Percentiles rank a stretch among this genome's conserved stretches.
These are phyloP conservation scores for Davidsoniella virescens DNA, from an alignment of 2,329 filamentous ascomycete species.

Conservation along the genomic window DNA sequence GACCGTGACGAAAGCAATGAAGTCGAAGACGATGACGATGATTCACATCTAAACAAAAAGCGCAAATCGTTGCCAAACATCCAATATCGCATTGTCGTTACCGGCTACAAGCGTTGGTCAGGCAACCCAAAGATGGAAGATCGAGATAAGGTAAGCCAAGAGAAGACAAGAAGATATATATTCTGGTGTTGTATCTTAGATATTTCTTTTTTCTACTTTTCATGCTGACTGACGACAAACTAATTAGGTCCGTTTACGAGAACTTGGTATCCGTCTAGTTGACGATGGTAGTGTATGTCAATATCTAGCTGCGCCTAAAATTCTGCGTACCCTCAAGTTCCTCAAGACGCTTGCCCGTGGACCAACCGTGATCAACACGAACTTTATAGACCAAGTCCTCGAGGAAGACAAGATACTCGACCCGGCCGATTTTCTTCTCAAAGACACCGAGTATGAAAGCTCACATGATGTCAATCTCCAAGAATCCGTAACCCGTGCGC, in stretches of 20 bases:
- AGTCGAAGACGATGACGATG: constrained; percentile 36
- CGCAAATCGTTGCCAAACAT: constrained; percentile 35
- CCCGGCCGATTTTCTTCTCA: constrained; percentile 48
- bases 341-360: constrained; percentile 71
- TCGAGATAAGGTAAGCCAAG: constrained; percentile 52
- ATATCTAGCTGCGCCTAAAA: constrained; percentile 70
- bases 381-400: constrained; percentile 65
- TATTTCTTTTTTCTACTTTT: too few relatives aligned
- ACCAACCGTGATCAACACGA: constrained; percentile 57
- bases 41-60: constrained; percentile 38
- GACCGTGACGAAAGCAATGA: constrained; percentile 27
- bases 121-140: constrained; percentile 58
- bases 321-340: constrained; percentile 88
- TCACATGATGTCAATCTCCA: constrained; percentile 53
- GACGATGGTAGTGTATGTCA: constrained; percentile 62
- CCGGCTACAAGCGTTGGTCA: constrained; percentile 72
- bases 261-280: constrained; percentile 67
- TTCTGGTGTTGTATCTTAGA: constrained; percentile 13
- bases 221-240: background rate
- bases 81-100: constrained; percentile 50
- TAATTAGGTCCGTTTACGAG: constrained; percentile 57
- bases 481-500: constrained; percentile 53
- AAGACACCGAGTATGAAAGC: constrained; percentile 58
- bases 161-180: background rate
- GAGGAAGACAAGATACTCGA: constrained; percentile 49